Percentiles rank a stretch among this genome's conserved stretches.
These are phyloP conservation scores for Yamadazyma takamatsuzukensis DNA, from an alignment of 805 yeast species.

Conservation along the genomic window DNA sequence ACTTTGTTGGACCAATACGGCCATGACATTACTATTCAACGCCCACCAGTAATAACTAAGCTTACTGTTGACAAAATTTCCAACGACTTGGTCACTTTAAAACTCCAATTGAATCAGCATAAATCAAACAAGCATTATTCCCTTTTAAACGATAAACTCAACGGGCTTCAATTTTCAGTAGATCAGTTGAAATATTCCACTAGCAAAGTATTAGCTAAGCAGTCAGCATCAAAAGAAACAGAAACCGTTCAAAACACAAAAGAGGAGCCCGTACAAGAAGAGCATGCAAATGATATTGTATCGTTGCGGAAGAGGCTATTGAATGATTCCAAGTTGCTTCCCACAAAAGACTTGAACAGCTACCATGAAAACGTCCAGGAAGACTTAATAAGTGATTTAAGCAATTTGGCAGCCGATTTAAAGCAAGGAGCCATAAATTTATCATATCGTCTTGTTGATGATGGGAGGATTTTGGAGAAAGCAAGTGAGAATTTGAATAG, in stretches of 20 bases:
- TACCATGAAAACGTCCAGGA: slow-evolving; percentile 46
- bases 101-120: slow-evolving; percentile 3
- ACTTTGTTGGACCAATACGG: slow-evolving; percentile 17
- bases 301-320: slow-evolving; percentile 10
- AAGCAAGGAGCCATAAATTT: slow-evolving; percentile 44
- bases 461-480: slow-evolving; percentile 27
- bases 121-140: slow-evolving; percentile 7
- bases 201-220: background rate
- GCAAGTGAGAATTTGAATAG: slow-evolving; percentile 33
- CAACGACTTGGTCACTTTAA: slow-evolving; percentile 9
- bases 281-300: slow-evolving; percentile 3
- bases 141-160: slow-evolving; percentile 7
- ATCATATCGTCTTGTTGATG: slow-evolving; percentile 33
- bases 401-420: slow-evolving; percentile 45
- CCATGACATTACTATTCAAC: slow-evolving; percentile 6
- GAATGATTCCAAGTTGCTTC: slow-evolving; percentile 1
- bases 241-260: background rate
- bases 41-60: slow-evolving; percentile 3
- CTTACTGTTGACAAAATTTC: slow-evolving; percentile 1
- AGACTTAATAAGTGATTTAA: slow-evolving; percentile 45
- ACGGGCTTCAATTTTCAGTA: slow-evolving; percentile 5
- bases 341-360: slow-evolving; percentile 17
- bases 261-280: background rate
- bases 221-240: background rate
- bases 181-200: slow-evolving; percentile 5